phyloP scores from a whole-genome alignment of 768 basidiomycete species.

The Lentinula sp. region DNA sequence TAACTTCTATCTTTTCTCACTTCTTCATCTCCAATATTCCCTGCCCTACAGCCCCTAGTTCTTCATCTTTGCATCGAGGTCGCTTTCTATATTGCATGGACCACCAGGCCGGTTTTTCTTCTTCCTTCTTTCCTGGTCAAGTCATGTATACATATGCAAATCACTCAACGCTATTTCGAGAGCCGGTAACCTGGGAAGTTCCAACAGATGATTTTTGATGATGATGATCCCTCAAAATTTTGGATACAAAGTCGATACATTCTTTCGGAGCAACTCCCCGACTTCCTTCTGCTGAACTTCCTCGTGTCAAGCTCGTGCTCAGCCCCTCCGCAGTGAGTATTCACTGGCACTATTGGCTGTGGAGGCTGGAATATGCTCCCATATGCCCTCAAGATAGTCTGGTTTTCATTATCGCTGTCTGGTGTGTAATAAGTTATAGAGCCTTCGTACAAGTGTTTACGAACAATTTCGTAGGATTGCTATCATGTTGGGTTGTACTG shows the following conservation, averaged over 20 bases:
- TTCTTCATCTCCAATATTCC: neutral
- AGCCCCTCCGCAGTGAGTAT: neutral
- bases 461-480: slow-evolving; percentile 30
- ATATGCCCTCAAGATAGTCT: slow-evolving; percentile 48
- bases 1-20: neutral
- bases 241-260: neutral
- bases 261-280: neutral
- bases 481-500: slow-evolving; percentile 45
- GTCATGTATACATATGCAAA: too few species aligned
- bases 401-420: slow-evolving; percentile 52
- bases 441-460: neutral
- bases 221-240: neutral
- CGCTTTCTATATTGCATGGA: too few species aligned
- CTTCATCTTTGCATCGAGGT: too few species aligned
- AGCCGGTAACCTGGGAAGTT: neutral
- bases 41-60: too few species aligned
- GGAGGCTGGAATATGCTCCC: slow-evolving; percentile 38
- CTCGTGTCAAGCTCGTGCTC: neutral
- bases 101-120: too few species aligned
- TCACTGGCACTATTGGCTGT: neutral
- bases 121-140: too few species aligned
- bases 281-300: neutral
- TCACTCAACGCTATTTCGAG: neutral
- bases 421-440: slow-evolving; percentile 27
- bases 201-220: neutral